Conservation (phyloP, 1,139 yeast genomes). For the Chernovozyma aurita region DNA sequence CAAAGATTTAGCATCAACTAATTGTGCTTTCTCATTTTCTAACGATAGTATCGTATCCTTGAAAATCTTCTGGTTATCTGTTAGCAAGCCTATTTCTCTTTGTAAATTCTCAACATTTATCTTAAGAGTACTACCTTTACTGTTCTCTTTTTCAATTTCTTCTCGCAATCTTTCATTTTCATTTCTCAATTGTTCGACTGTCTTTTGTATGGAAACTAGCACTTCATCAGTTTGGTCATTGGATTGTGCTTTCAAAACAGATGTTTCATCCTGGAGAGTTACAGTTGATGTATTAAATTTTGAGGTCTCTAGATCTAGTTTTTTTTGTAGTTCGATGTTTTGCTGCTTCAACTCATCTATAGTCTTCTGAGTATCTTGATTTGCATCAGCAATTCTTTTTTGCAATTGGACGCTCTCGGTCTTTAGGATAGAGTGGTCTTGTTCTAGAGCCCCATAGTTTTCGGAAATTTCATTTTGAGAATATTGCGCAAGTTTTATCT, state of each 20-base stretch:
- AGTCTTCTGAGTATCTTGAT: not conserved
- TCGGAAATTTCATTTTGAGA: too few species aligned
- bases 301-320: not conserved
- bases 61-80: too few species aligned
- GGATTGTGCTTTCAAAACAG: not conserved
- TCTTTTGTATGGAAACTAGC: not conserved
- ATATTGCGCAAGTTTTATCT: too few species aligned
- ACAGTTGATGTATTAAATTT: not conserved
- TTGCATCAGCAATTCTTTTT: not conserved
- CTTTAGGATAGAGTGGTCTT: too few species aligned
- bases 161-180: constrained; percentile 1
- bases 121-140: too few species aligned
- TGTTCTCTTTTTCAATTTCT: too few species aligned
- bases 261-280: not conserved
- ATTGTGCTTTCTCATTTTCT: not conserved
- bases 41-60: not conserved
- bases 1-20: not conserved
- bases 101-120: too few species aligned
- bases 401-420: too few species aligned
- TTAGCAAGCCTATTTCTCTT: too few species aligned
- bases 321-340: not conserved
- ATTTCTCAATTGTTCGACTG: not conserved
- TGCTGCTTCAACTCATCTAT: not conserved
- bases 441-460: too few species aligned
- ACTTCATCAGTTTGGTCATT: constrained; percentile 1